Evolutionary conservation across 2,329 filamentous ascomycete genomes (phyloP), one percentile per base, ranked within the genome.

Genomic region (Fusarium oligoseptatum): DNA sequence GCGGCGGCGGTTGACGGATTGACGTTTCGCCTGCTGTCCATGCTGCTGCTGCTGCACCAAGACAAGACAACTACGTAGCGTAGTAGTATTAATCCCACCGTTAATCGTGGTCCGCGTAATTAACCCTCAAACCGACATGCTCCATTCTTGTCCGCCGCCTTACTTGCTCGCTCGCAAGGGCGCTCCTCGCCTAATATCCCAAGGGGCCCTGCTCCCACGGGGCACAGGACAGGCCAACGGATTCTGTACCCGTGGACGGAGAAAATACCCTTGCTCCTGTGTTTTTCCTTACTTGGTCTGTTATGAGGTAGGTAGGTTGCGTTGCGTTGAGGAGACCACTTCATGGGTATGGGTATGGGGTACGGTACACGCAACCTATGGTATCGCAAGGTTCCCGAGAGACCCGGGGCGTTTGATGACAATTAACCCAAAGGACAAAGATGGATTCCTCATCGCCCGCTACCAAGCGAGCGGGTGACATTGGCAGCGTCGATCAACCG

Each of bases 191-290:
- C 71, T 60, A 58, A 63, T 29, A 64, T 37, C 55, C 39, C 43
- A 27, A 48, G 11, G 41, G 57, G 56, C 58, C 69, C 36, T 61
- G 56, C 52, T 41, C 48, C 52, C 71, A 45, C 36, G 27, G 43
- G 66, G 66, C 55, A 64, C 61, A 39, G 55, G 41, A 15, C 57
- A 73, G 67, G 71, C 45, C 48, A 48, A 61, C 71, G 71, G 71
- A 27, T 58, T 64, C 41, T 34, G 71, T 73, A 73, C 71, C 71
- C 71, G 71, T 29, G 32, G 24, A 56, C 45, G 63, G 71, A 68
- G 60, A 73, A 74, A 74, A 74, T 74, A 74, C 43, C 71, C 67
- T 71, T 64, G 60, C 41, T 45, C 41, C 56, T 56, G 62, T 74
- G 67, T 64, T 74, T 71, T 60, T 36, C 45, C n/a, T 50, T 15